Evolutionary conservation across 2,329 filamentous ascomycete species (phyloP).

Genomic region (Fusarium burgessii): DNA sequence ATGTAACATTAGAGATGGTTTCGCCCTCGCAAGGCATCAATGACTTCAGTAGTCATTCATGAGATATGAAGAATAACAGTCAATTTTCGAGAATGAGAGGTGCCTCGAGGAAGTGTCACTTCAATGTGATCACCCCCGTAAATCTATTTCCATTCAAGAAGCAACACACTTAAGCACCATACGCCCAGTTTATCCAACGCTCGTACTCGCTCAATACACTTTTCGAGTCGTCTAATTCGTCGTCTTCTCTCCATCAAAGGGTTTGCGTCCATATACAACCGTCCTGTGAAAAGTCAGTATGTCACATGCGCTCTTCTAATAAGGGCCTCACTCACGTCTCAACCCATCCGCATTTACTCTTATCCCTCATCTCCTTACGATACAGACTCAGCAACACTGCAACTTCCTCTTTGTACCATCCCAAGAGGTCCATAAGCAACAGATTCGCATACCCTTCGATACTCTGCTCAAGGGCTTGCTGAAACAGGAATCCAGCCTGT

Average conservation of each 20-base stretch:
- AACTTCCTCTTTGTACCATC: conserved; percentile 46
- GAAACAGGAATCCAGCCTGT: conserved; percentile 54
- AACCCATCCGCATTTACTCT: conserved; percentile 26
- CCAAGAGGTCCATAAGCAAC: conserved; percentile 46
- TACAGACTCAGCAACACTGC: conserved; percentile 42
- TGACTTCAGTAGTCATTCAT: background rate
- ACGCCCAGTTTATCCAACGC: background rate
- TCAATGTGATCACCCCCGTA: background rate
- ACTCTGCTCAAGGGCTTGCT: conserved; percentile 45
- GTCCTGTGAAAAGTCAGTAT: conserved; percentile 18
- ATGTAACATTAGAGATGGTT: too few relatives aligned
- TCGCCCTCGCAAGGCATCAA: too few relatives aligned
- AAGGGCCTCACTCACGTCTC: conserved; percentile 24
- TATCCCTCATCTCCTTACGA: conserved; percentile 31
- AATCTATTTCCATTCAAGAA: background rate
- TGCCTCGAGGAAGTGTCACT: background rate
- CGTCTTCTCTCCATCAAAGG: background rate
- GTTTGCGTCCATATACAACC: conserved; percentile 37
- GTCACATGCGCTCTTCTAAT: background rate
- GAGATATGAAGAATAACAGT: background rate
- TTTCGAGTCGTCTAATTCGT: background rate
- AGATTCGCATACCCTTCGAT: conserved; percentile 49
- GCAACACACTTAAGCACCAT: background rate
- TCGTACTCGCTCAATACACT: background rate
- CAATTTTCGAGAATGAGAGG: background rate